Base-by-base conservation (phyloP, 1,284 basidiomycete species). In the Sparassis latifolia region DNA sequence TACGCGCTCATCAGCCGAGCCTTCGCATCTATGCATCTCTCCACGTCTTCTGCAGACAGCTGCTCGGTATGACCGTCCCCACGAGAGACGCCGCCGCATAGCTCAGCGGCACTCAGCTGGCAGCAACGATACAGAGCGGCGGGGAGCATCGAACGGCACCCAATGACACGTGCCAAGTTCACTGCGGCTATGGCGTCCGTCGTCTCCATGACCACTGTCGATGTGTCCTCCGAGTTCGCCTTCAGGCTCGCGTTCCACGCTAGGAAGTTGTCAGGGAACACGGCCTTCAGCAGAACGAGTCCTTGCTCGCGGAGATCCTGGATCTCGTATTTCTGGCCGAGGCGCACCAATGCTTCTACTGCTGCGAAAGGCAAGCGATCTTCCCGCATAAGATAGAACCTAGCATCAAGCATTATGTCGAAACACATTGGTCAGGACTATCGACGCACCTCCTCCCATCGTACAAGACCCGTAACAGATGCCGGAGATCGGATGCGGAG, bases 301-400 rank as follows among this genome's bases (percentile, higher is more conserved):
- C 56, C 53, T 27, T 56, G 54, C 12, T 52, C 12, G 39, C 54
- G 51, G 7, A 61, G 42, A 40, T 55, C 55, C n/a, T 55, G 50
- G 50, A 58, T 54, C 41, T 58, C 52, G 48, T 60, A 60, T 38
- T 28, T 39, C 29, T 54, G 48, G 1, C 42, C 35, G 5, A 54
- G 33, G 3, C 20, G 30, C 2, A 51, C 35, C 10, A 48, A 20
- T 7, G 10, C 12, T 27, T 52, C 48, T 27, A 10, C 10, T 4
- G n/a, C 37, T 3, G n/a, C 3, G 10, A 51, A 43, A 10, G 28
- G 77, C 4, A 80, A 80, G n/a, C 67, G 56, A 85, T 75, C 48
- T 83, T 63, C 49, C 74, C 77, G 20, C 20, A 20, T 20, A 20
- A 20, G 20, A 20, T 20, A 20, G 20, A 20, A 20, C 20, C 20